Evolutionary conservation across 2,329 filamentous ascomycete genomes (phyloP).

Genomic region (Pseudogymnoascus sp.): DNA sequence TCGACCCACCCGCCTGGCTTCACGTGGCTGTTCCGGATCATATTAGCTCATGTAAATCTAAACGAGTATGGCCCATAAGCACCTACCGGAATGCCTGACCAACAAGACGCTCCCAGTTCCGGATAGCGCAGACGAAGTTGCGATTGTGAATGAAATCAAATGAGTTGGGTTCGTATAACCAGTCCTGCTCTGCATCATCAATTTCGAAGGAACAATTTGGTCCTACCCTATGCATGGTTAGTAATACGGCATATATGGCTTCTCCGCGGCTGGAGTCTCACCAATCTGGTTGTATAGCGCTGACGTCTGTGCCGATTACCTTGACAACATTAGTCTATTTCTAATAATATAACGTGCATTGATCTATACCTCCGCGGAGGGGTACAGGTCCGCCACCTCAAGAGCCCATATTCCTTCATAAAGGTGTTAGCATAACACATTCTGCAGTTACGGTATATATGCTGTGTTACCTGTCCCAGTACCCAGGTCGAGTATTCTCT

Average conservation of each 20-base stretch:
- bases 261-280: not conserved
- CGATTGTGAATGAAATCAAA: slow-evolving; percentile 21
- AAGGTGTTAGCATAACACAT: not conserved
- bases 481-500: slow-evolving; percentile 21
- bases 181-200: slow-evolving; percentile 21
- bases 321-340: not conserved
- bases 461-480: slow-evolving; percentile 18
- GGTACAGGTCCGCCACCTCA: not conserved
- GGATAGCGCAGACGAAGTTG: not conserved
- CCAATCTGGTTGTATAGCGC: slow-evolving; percentile 11
- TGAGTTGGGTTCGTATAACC: slow-evolving; percentile 12
- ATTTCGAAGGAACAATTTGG: slow-evolving; percentile 23
- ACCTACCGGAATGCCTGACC: not conserved
- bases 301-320: slow-evolving; percentile 6
- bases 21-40: not conserved
- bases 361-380: not conserved
- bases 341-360: not conserved
- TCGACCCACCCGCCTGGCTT: slow-evolving; percentile 10
- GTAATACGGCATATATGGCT: not conserved
- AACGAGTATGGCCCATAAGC: not conserved
- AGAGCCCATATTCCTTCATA: not conserved
- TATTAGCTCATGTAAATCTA: not conserved
- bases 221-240: slow-evolving; percentile 11
- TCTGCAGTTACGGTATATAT: not conserved
- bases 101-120: not conserved